These are phyloP conservation scores for Epichloe aotearoae DNA, from an alignment of 2,329 filamentous ascomycete species.

Conservation along the genomic window DNA sequence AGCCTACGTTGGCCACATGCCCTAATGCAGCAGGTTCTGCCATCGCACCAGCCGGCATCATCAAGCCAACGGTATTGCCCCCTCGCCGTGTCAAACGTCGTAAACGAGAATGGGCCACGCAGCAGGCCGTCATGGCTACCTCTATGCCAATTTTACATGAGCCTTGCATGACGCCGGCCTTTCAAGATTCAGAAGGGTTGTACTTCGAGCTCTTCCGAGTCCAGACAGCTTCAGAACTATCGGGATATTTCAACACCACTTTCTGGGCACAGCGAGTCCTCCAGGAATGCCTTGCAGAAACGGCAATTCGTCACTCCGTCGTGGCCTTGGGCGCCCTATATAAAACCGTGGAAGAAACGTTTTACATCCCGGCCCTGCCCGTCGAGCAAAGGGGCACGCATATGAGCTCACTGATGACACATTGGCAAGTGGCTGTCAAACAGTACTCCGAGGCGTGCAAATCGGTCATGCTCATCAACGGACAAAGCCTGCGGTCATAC, in stretches of 20 bases:
- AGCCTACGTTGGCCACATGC: slow-evolving; percentile 21
- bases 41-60: slow-evolving; percentile 2
- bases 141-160: slow-evolving; percentile 23
- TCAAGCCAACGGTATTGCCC: slow-evolving; percentile 16
- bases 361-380: slow-evolving; percentile 26
- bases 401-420: slow-evolving; percentile 27
- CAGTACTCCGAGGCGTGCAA: slow-evolving; percentile 46
- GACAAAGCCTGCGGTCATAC: slow-evolving; percentile 31
- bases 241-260: slow-evolving; percentile 51
- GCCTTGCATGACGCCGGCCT: slow-evolving; percentile 31
- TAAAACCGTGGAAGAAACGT: slow-evolving; percentile 48
- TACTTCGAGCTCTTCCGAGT: slow-evolving; percentile 51
- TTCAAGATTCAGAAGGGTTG: slow-evolving; percentile 37
- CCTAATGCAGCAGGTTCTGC: slow-evolving; percentile 8
- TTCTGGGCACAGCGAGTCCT: slow-evolving; percentile 54
- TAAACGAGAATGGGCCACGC: slow-evolving; percentile 2
- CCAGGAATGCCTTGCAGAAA: slow-evolving; percentile 48
- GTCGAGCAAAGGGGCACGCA: slow-evolving; percentile 6
- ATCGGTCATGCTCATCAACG: slow-evolving; percentile 31
- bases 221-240: slow-evolving; percentile 48
- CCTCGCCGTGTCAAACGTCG: slow-evolving; percentile 18
- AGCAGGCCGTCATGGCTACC: background rate
- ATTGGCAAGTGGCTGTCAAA: slow-evolving; percentile 47
- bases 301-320: slow-evolving; percentile 50
- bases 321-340: slow-evolving; percentile 54